A percentile compares a stretch with the other conserved stretches of the same genome.
Conservation (phyloP, 306 rosid genomes). For the Cucurbita ficifolia region DNA sequence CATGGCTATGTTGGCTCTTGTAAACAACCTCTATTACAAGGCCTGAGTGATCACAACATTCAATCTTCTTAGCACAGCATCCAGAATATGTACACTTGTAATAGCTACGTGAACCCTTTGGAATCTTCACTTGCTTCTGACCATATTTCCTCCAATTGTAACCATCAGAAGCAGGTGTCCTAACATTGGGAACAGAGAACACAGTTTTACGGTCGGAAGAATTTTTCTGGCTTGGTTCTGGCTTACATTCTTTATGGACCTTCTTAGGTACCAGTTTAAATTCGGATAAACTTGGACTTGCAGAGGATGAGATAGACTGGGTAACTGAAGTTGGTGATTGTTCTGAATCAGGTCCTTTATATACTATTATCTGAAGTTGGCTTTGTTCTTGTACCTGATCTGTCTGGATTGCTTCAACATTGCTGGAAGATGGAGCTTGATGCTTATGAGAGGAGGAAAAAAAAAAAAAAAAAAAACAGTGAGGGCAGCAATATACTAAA, state of each 20-base stretch:
- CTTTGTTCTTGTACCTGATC: conserved; percentile 28
- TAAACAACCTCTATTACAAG: conserved; percentile 48
- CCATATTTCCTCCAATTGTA: conserved; percentile 98
- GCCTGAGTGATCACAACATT: conserved; percentile 60
- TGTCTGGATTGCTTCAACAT: conserved; percentile 18
- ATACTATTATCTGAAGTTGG: conserved; percentile 25
- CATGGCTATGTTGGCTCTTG: conserved; percentile 71
- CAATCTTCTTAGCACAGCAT: conserved; percentile 77
- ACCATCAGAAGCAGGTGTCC: conserved; percentile 71
- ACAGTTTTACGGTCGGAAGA: conserved; percentile 27
- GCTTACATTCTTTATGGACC: conserved; percentile 8
- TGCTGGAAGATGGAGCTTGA: conserved; percentile 21
- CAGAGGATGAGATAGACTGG: conserved; percentile 43
- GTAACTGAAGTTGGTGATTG: conserved; percentile 69
- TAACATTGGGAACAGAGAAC: conserved; percentile 32
- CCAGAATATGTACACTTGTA: conserved; percentile 67
- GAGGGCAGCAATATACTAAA: not conserved
- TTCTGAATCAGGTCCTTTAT: conserved; percentile 28
- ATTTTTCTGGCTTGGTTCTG: conserved; percentile 19
- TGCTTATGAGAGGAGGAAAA: conserved; percentile 20
- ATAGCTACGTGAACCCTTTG: conserved; percentile 87
- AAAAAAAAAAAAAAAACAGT: not conserved
- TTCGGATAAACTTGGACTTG: conserved; percentile 29
- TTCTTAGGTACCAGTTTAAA: conserved; percentile 23
- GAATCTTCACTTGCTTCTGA: conserved; percentile 97